These are phyloP conservation scores for Elsinoe australis DNA, from an alignment of 2,329 filamentous ascomycete species.

Conservation along the genomic window DNA sequence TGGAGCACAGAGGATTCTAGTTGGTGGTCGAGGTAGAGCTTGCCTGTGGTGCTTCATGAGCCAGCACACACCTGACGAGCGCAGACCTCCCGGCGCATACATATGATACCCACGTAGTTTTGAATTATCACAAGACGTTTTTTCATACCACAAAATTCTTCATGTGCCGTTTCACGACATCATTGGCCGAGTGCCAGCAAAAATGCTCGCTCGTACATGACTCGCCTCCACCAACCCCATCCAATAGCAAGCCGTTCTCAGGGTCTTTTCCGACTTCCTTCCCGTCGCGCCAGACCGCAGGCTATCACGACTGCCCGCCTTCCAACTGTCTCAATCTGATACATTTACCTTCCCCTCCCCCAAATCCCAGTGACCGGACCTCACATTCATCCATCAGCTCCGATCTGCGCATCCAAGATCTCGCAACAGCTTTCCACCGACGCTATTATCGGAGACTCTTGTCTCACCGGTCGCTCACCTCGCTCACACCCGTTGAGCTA, in stretches of 20 bases:
- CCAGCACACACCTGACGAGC: no score
- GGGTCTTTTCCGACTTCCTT: conserved; percentile 15
- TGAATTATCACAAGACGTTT: neutral
- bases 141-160: neutral
- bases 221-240: neutral
- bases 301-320: conserved; percentile 7
- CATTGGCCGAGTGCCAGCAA: neutral
- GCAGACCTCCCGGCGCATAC: neutral
- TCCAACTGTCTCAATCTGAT: conserved; percentile 13
- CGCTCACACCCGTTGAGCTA: conserved; percentile 12
- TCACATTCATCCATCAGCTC: conserved; percentile 3
- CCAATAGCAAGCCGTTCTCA: conserved; percentile 6
- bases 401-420: conserved; percentile 1
- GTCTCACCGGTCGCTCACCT: conserved; percentile 11
- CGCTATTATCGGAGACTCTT: conserved; percentile 1
- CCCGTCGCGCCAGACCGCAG: conserved; percentile 15
- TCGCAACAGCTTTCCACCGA: neutral
- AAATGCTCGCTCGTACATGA: conserved; percentile 1
- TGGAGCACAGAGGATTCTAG: no score
- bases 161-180: neutral
- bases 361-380: neutral
- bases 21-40: no score
- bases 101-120: conserved; percentile 1
- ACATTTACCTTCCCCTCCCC: neutral
- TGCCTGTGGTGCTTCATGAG: no score